Percentiles rank a stretch among this genome's conserved stretches.
Evolutionary conservation across 345 rosid species (phyloP).

Genomic region (Eucalyptus marginata): DNA sequence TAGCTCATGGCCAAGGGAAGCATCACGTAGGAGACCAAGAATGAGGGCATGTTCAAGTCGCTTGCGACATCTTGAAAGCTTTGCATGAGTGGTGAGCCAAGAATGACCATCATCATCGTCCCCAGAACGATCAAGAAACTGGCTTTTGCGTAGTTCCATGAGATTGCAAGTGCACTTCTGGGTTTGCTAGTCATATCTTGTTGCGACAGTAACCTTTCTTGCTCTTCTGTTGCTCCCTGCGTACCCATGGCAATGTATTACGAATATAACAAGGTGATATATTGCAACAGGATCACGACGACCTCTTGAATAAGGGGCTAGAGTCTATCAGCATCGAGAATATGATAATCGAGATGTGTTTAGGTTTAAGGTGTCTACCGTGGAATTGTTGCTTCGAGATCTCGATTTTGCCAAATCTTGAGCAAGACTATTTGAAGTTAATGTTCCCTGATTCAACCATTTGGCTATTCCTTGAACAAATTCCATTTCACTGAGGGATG

Average conservation of each 20-base stretch:
- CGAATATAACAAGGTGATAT: not conserved
- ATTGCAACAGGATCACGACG: not conserved
- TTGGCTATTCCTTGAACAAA: conserved; percentile 16
- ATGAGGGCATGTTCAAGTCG: conserved; percentile 16
- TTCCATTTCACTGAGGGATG: conserved; percentile 7
- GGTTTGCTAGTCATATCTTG: not conserved
- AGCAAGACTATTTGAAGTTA: not conserved
- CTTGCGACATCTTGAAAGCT: conserved; percentile 7
- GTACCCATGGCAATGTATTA: not conserved
- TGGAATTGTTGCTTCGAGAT: not conserved
- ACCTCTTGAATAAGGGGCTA: not conserved
- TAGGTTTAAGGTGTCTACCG: conserved; percentile 3
- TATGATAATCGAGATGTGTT: not conserved
- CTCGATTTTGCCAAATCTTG: not conserved
- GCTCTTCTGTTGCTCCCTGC: not conserved
- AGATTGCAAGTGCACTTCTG: not conserved
- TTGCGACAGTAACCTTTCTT: not conserved
- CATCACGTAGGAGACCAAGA: conserved; percentile 22
- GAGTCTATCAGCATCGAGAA: not conserved
- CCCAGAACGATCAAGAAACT: conserved; percentile 13
- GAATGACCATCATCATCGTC: conserved; percentile 5
- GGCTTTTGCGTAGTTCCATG: conserved; percentile 23
- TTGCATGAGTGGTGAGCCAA: conserved; percentile 17
- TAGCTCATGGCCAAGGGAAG: conserved; percentile 27
- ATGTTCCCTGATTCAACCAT: conserved; percentile 14